Conservation (phyloP, 208 protist genomes). For the Tritrichomonas musculus region DNA sequence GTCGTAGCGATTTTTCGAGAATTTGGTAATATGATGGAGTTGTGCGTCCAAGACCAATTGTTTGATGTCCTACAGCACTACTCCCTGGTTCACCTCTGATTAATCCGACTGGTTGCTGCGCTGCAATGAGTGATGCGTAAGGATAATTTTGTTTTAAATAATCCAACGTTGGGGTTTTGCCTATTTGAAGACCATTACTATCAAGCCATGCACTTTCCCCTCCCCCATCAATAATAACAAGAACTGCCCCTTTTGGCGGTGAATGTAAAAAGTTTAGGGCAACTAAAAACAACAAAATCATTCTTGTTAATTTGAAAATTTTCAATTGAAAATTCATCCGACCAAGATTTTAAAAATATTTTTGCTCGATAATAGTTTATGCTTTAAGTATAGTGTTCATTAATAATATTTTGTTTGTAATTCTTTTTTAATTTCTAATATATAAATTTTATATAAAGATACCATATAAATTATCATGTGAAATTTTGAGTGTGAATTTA, state of each 20-base stretch:
- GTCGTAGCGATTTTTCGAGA: not conserved
- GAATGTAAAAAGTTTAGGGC: too few species aligned
- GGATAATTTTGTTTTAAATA: not conserved
- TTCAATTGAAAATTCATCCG: too few species aligned
- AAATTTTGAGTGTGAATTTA: too few species aligned
- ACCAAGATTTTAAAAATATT: too few species aligned
- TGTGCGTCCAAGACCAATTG: not conserved
- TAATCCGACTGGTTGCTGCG: not conserved
- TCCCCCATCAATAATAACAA: not conserved
- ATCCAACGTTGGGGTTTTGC: not conserved
- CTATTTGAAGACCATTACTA: not conserved
- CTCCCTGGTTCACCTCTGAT: slow-evolving; percentile 11
- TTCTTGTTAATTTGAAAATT: too few species aligned
- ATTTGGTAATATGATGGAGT: slow-evolving; percentile 18
- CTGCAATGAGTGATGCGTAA: not conserved
- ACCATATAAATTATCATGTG: too few species aligned
- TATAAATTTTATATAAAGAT: too few species aligned
- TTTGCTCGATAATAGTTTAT: too few species aligned
- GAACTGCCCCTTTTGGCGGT: not conserved
- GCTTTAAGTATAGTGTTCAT: too few species aligned
- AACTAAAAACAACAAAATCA: too few species aligned
- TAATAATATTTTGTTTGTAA: too few species aligned
- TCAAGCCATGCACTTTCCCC: slow-evolving; percentile 6
- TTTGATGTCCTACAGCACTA: slow-evolving; percentile 12
- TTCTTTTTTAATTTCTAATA: too few species aligned